Percentiles rank a stretch among this genome's conserved stretches.
Evolutionary conservation across 2,329 filamentous ascomycete species (phyloP).

Genomic region (Nothopassalora personata): DNA sequence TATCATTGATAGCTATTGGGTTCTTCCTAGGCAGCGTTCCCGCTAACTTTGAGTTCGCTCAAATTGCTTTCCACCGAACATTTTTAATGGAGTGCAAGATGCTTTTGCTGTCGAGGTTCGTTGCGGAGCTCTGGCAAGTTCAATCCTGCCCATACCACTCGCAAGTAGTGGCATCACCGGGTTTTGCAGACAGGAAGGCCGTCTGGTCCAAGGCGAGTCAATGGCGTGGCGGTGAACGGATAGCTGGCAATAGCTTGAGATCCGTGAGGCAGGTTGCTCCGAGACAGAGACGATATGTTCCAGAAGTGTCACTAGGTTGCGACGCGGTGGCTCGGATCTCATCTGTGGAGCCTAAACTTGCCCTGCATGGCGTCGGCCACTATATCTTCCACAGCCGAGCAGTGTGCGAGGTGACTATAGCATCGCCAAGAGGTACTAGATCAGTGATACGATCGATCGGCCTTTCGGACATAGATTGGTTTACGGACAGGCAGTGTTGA

Average conservation of each 20-base stretch:
- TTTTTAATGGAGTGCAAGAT: no score
- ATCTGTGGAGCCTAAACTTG: background rate
- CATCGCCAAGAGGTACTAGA: background rate
- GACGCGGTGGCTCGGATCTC: background rate
- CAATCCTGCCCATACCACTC: background rate
- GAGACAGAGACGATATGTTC: background rate
- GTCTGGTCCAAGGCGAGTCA: background rate
- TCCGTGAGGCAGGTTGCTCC: background rate
- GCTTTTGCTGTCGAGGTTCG: no score
- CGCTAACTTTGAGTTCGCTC: no score
- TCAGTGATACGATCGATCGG: background rate
- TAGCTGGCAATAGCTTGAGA: background rate
- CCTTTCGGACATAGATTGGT: background rate
- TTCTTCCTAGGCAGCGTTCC: no score
- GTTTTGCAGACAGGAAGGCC: background rate
- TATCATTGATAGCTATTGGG: no score
- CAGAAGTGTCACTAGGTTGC: background rate
- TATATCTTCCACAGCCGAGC: background rate
- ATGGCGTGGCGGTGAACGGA: background rate
- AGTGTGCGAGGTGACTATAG: no score
- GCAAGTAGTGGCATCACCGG: background rate
- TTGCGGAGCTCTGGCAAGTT: background rate
- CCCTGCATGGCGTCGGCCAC: background rate
- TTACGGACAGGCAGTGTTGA: background rate
- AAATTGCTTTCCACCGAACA: no score